Evolutionary conservation across 805 yeast species (phyloP).

Genomic region (Yamadazyma takamatsuzukensis): DNA sequence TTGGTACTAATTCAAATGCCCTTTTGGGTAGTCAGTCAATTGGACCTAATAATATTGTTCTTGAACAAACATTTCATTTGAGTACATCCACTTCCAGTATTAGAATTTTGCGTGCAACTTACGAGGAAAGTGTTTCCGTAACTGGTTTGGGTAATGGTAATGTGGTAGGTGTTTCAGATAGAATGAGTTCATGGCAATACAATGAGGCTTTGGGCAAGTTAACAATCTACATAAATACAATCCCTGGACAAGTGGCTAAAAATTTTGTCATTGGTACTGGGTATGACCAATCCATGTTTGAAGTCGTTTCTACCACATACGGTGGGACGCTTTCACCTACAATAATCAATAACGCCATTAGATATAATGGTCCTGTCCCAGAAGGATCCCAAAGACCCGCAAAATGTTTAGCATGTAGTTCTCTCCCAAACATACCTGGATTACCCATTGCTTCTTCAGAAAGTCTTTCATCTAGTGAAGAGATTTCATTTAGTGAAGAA

Average conservation of each 20-base stretch:
- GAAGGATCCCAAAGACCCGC: constrained; percentile 12
- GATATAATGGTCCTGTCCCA: constrained; percentile 12
- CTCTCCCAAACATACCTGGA: constrained; percentile 12
- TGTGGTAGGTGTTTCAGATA: constrained; percentile 12
- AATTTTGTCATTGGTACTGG: constrained; percentile 18
- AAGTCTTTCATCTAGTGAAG: too few relatives aligned
- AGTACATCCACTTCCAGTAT: constrained; percentile 14
- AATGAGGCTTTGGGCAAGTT: too few relatives aligned
- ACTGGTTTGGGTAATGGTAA: constrained; percentile 21
- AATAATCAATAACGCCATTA: constrained; percentile 10
- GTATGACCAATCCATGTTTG: constrained; percentile 10
- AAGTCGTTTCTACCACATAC: constrained; percentile 5
- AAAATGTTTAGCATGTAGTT: constrained; percentile 11
- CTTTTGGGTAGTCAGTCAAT: constrained; percentile 7
- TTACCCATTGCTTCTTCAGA: constrained; percentile 2
- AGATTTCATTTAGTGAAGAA: too few relatives aligned
- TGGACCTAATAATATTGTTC: constrained; percentile 5
- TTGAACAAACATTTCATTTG: constrained; percentile 16
- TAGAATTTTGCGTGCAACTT: constrained; percentile 10
- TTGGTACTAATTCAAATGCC: constrained; percentile 9
- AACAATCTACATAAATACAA: too few relatives aligned
- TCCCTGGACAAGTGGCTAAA: too few relatives aligned
- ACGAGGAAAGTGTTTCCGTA: constrained; percentile 14
- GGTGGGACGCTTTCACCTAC: constrained; percentile 11
- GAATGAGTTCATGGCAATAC: too few relatives aligned